Base-by-base conservation (phyloP, 2,329 filamentous ascomycete genomes). In the Xylaria digitata region DNA sequence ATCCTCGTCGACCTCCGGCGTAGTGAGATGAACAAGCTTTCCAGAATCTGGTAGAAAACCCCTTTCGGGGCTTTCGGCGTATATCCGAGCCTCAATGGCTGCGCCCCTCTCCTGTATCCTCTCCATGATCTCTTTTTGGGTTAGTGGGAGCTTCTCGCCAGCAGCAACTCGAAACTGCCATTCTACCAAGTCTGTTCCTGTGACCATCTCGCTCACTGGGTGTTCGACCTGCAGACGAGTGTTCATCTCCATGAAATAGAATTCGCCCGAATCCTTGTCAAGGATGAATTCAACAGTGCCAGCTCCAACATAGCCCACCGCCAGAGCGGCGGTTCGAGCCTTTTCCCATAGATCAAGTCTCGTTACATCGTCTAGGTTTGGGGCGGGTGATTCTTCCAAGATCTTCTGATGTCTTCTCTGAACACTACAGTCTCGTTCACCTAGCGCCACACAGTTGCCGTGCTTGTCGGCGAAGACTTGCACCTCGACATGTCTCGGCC, bases 1-100 rank as follows among this genome's bases (percentile, higher is more conserved):
- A 70, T 94, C 91, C 0, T 90, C 85, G 43, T 88, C 86, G 6
- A 86, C 82, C 55, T 82, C 78, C 0, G 95, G 94, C 1, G 92
- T 94, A 40, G 88, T 86, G 11, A 98, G 87, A 78, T 97, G 93
- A 5, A 96, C 85, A 0, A 99, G 86, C 73, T 88, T 91, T 43
- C 96, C 96, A 0, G 96, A 97, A 77, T 97, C 95, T 0, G 96
- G 96, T 70, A 97, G 90, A 80, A 99, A 99, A 62, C 94, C 94
- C 78, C 87, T 92, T 72, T 92, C 91, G 0, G 96, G 96, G 75
- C 94, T 97, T 79, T 99, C 96, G 8, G 96, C 96, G 78, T 99
- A 99, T 72, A 99, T 97, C 65, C 96, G 87, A 17, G 95, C 95
- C 82, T 99, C 96, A 68, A 99, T 96, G 11, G 94, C 96, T 74